Conservation (phyloP, 1,284 basidiomycete species). For the Flammula alnicola region DNA sequence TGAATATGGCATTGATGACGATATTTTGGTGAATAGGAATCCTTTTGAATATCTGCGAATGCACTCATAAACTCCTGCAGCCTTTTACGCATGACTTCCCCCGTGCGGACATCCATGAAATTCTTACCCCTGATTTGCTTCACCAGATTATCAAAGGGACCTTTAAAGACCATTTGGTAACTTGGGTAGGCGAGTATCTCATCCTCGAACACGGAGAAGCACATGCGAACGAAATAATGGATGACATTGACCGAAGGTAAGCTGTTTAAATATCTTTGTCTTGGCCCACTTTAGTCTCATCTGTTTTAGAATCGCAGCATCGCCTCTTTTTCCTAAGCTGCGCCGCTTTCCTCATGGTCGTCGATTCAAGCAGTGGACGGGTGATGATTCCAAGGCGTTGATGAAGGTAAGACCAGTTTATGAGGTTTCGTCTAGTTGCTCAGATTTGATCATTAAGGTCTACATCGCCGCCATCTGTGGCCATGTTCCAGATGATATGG, state of each 20-base stretch:
- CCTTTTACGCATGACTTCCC: constrained; percentile 27
- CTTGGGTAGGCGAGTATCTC: constrained; percentile 22
- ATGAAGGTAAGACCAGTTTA: constrained; percentile 23
- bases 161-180: constrained; percentile 27
- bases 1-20: constrained; percentile 18
- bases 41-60: neutral
- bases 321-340: constrained; percentile 20
- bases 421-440: neutral
- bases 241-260: constrained; percentile 20
- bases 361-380: constrained; percentile 32
- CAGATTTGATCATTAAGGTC: constrained; percentile 23
- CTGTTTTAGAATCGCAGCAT: constrained; percentile 16
- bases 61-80: constrained; percentile 7
- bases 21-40: constrained; percentile 24
- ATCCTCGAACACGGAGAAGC: constrained; percentile 5
- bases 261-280: neutral
- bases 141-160: constrained; percentile 28
- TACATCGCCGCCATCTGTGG: constrained; percentile 34
- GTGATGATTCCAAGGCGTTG: constrained; percentile 30
- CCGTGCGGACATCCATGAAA: constrained; percentile 21
- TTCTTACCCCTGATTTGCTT: constrained; percentile 22
- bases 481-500: constrained; percentile 31
- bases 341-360: constrained; percentile 28
- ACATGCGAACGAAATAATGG: constrained; percentile 11
- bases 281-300: neutral